Base-by-base conservation (phyloP, 768 basidiomycete species). In the Leccinum subgranulosum region DNA sequence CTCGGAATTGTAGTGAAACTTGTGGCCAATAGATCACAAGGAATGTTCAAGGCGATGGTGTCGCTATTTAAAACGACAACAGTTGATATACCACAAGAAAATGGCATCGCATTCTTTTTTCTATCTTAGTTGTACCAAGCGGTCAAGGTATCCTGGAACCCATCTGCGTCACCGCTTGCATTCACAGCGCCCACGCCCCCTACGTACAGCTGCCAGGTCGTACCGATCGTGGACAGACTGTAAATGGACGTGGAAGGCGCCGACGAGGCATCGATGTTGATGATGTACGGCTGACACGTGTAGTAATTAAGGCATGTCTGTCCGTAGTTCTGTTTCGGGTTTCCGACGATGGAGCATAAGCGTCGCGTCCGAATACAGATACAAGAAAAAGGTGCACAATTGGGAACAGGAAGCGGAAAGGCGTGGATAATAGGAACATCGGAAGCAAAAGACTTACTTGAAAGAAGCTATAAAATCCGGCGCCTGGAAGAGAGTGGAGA, bases 391-490 rank as follows among this genome's bases (percentile, higher is more conserved):
- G 14, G 14, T 17, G 34, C 34, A 36, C 12, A 36, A 33, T 5
- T 0, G 31, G 31, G 31, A 12, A 31, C 10, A 31, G 31, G 34
- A 7, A 7, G 0, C 34, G 34, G 15, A 9, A 10, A 39, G 39
- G n/a, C 15, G 1, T 9, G 17, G 3, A 39, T n/a, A 4, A 39
- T 4, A 39, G 39, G 3, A 36, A 33, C 36, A 36, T 36, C 36
- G 17, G 6, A 7, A 36, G 36, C 7, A 36, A 36, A 36, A 36
- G 7, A 36, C 39, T 39, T 39, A 72, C 78, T 53, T 69, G 67
- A 75, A 73, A 82, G 68, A 82, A 82, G 64, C 71, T 77, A 66
- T 83, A 83, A 41, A 79, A 67, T 0, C 81, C 80, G 0, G 76
- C 81, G 34, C 80, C 77, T 77, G 43, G 12, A n/a, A 29, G 27